Base-by-base conservation (phyloP, 1,284 basidiomycete genomes). In the Cerioporus squamosus region DNA sequence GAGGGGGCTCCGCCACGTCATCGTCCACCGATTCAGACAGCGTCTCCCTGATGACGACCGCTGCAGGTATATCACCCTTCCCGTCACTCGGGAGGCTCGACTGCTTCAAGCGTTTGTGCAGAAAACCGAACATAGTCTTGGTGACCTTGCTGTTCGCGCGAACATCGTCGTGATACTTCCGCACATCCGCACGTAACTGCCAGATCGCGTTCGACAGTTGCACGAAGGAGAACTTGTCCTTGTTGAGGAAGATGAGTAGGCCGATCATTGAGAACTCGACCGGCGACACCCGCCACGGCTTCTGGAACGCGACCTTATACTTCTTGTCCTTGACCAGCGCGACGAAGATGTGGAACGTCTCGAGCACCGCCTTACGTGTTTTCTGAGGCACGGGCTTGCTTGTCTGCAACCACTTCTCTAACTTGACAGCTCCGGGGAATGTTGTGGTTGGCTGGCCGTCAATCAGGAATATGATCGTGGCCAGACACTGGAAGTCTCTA, bases 211-310 rank as follows among this genome's bases (percentile, higher is more conserved):
- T 71, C 2, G 77, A 75, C 23, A 82, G 70, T 61, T 81, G 79
- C 7, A 66, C 70, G 57, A 80, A 64, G 1, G 80, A 78, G 17
- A 79, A 50, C 1, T 60, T 66, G n/a, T 70, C 54, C 45, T 74
- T 74, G 64, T 72, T 70, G 51, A 70, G 48, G 51, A 70, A 73
- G 33, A 82, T 81, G 57, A 82, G 69, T 29, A 80, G 64, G n/a
- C 75, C 80, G 12, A 75, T 79, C 76, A 78, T 79, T 47, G 78
- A 72, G 59, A 81, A 82, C 61, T 82, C 81, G 52, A 81, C 71
- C 1, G 81, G 80, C 1, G 81, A 78, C 20, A 83, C 70, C 36
- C 81, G 75, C 5, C 69, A 69, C 2, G 76, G 74, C 44, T 69
- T 73, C 55, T 74, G 70, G 51, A 82, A 77, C 4, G 78, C 73